Conservation (phyloP, 23 red algal genomes). For the Chondrus crispus region DNA sequence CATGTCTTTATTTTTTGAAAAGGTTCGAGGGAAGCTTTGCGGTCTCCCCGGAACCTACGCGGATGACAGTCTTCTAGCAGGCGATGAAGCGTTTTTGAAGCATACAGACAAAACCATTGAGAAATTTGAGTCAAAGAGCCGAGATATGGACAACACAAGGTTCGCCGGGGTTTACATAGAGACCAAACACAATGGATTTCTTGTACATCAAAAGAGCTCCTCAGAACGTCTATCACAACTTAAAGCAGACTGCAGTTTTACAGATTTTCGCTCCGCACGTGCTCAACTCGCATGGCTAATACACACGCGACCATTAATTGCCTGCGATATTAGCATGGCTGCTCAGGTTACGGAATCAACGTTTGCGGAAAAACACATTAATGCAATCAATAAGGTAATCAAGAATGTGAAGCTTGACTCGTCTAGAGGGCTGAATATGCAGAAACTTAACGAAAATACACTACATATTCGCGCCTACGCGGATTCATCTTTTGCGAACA, state of each 20-base stretch:
- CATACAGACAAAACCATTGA: not conserved
- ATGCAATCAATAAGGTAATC: not conserved
- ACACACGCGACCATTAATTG: not conserved
- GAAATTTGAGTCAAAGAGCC: not conserved
- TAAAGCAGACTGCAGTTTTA: not conserved
- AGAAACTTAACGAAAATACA: not conserved
- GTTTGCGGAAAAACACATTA: not conserved
- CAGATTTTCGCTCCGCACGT: not conserved
- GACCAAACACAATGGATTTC: not conserved
- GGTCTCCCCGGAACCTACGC: not conserved
- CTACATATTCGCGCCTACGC: not conserved
- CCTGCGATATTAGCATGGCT: not conserved
- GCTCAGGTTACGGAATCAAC: not conserved
- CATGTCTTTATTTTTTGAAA: not conserved
- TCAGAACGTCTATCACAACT: not conserved
- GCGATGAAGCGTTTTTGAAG: not conserved
- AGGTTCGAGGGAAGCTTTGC: not conserved
- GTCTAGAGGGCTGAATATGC: not conserved
- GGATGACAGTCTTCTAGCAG: not conserved
- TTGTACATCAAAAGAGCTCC: constrained; percentile 7
- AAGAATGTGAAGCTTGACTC: not conserved
- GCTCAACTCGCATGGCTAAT: not conserved
- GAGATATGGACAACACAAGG: not conserved
- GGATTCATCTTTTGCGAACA: not conserved
- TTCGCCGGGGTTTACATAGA: not conserved